A percentile compares a stretch with the other conserved stretches of the same genome.
phyloP scores from a whole-genome alignment of 2,329 filamentous ascomycete genomes.

The Bipolaris cookei region DNA sequence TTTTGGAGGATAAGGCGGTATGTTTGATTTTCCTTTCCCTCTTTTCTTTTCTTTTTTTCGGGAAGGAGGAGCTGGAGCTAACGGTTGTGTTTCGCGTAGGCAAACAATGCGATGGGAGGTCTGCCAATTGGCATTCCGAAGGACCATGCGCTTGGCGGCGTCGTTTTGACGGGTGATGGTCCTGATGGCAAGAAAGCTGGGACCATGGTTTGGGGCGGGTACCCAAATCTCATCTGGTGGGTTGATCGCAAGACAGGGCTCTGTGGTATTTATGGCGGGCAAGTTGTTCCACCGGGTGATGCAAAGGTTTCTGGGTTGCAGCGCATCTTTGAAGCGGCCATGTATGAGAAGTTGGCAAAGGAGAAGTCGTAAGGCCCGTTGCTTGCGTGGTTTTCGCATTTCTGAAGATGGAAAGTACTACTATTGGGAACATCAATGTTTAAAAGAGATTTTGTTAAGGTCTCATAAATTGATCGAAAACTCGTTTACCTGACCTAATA shows the following conservation, averaged over 20 bases:
- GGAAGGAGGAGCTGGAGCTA: not conserved
- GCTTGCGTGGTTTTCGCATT: too few species aligned
- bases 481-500: too few species aligned
- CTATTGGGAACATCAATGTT: too few species aligned
- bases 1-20: slow-evolving; percentile 37
- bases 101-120: slow-evolving; percentile 36
- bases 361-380: not conserved
- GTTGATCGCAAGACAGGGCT: slow-evolving; percentile 42
- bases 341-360: slow-evolving; percentile 5
- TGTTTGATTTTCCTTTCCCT: not conserved
- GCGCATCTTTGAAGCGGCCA: slow-evolving; percentile 27
- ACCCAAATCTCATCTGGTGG: slow-evolving; percentile 46
- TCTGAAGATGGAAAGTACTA: too few species aligned
- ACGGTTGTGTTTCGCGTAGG: slow-evolving; percentile 4
- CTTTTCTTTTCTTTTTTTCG: too few species aligned
- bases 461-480: too few species aligned
- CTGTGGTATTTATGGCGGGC: slow-evolving; percentile 38
- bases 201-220: slow-evolving; percentile 44
- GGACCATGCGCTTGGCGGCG: slow-evolving; percentile 43
- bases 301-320: slow-evolving; percentile 19
- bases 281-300: slow-evolving; percentile 43
- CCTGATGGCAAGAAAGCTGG: slow-evolving; percentile 33
- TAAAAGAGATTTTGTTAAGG: too few species aligned
- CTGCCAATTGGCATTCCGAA: slow-evolving; percentile 21
- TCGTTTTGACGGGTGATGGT: slow-evolving; percentile 31